Percentiles rank a stretch among this genome's conserved stretches.
Evolutionary conservation across 2,329 filamentous ascomycete genomes (phyloP).

Genomic region (Colletotrichum abscissum): DNA sequence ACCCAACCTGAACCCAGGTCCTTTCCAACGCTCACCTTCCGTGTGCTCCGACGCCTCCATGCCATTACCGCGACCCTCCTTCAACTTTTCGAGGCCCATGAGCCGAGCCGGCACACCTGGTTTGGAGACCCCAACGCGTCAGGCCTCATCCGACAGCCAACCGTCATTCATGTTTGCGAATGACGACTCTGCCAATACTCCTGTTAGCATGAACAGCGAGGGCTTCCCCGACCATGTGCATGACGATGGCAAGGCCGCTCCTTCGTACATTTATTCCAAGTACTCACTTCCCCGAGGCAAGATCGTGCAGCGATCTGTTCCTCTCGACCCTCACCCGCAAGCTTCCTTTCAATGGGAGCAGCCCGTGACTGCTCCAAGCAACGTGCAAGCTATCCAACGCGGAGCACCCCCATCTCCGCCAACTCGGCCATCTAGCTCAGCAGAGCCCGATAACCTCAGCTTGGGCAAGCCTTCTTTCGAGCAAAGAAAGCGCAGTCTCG

Average conservation of each 20-base stretch:
- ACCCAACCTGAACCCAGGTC: constrained; percentile 62
- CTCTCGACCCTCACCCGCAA: constrained; percentile 63
- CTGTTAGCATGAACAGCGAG: constrained; percentile 79
- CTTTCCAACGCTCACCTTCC: constrained; percentile 83
- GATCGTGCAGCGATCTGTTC: constrained; percentile 75
- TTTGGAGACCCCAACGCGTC: constrained; percentile 68
- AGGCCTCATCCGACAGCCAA: constrained; percentile 76
- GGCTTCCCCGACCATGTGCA: constrained; percentile 67
- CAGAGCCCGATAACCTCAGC: constrained; percentile 53
- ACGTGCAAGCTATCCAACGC: constrained; percentile 53
- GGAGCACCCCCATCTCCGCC: constrained; percentile 71
- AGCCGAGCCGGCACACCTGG: constrained; percentile 76
- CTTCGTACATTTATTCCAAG: constrained; percentile 88
- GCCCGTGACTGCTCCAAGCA: constrained; percentile 53
- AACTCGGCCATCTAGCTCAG: constrained; percentile 69
- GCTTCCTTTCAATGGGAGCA: constrained; percentile 74
- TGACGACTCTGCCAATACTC: constrained; percentile 75
- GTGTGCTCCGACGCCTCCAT: constrained; percentile 84
- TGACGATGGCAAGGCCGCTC: constrained; percentile 63
- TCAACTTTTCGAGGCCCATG: constrained; percentile 94
- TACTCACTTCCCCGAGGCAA: constrained; percentile 88
- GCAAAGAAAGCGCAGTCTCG: constrained; percentile 61
- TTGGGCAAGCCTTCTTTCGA: constrained; percentile 61
- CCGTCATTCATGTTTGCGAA: constrained; percentile 68
- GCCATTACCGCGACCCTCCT: constrained; percentile 76